Conservation (phyloP, 208 protist genomes). For the Trichomonas vaginalis region DNA sequence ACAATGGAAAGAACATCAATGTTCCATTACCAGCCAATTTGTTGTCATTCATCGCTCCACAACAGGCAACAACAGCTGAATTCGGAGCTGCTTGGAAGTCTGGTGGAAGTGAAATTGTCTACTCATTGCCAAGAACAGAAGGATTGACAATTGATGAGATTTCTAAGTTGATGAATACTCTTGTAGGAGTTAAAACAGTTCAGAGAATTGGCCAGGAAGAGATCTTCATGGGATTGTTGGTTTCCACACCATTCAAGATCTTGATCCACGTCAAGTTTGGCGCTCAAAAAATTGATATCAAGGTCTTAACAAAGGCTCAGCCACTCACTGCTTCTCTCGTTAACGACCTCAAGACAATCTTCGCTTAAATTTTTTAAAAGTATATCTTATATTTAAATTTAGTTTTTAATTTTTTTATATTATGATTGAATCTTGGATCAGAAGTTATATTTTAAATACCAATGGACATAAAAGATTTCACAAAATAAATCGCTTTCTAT, state of each 20-base stretch:
- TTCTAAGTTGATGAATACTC: background rate
- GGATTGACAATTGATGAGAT: background rate
- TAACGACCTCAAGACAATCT: background rate
- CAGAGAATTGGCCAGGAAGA: background rate
- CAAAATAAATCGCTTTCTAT: no score
- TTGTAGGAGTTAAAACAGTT: background rate
- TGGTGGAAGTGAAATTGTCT: background rate
- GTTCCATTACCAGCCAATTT: background rate
- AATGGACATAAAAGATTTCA: no score
- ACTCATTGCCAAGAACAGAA: background rate
- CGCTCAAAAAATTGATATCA: background rate
- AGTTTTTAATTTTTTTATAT: no score
- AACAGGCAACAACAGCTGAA: background rate
- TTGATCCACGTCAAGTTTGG: background rate
- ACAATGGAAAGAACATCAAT: background rate
- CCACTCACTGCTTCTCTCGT: background rate
- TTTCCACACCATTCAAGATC: background rate
- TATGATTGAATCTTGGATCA: no score
- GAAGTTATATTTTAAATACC: no score
- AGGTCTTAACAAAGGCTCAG: background rate
- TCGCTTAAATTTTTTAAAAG: background rate
- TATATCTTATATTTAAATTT: no score
- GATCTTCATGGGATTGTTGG: background rate
- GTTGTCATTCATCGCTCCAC: background rate
- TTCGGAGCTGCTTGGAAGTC: background rate